Base-by-base conservation (phyloP, 148 eudicot genomes). In the Rhododendron ovatum region DNA sequence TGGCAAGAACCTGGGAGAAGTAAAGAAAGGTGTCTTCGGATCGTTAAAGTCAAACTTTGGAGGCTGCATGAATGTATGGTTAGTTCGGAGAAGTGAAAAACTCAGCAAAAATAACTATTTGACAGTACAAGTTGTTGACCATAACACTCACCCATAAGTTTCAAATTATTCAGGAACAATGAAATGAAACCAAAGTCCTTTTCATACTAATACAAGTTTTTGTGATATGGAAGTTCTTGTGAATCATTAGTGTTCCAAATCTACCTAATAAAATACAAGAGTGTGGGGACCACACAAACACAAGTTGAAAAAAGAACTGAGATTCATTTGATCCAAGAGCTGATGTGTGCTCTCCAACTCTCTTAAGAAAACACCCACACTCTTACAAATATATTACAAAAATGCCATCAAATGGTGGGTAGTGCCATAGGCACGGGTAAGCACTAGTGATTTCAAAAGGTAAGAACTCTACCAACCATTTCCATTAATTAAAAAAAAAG, bases 1-100 rank as follows among this genome's bases (percentile, higher is more conserved):
- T 37, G 98, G 99, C 85, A 96, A 91, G 86, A 95, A 96, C 87
- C 98, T 89, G 1, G 98, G 94, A 84, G 99, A 95, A 78, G 99
- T 96, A 83, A 92, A 95, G 89, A 96, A 95, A 53, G 99, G 96
- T 20, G 93, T 93, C 91, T 95, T 95, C 8, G 98, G 99, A 69
- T 96, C 98, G 57, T 92, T 90, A 63, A 96, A 96, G 83, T 96
- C 93, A 81, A 96, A 96, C 85, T 93, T 92, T 20, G 98, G 94
- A 82, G 90, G 87, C 99, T 96, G 94, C 90, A 91, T 55, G 65
- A 20, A 69, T 7, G 48, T 48, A 57, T 48, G 28, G 26, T 78
- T 41, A 86, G 22, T 41, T 83, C 83, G 35, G 55, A 48, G 30
- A 45, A 85, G 39, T 37, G 74, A 67, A 26, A 26, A 26, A 67